Percentiles rank a stretch among this genome's conserved stretches.
Conservation (phyloP, 2,329 filamentous ascomycete genomes). For the Neoascochyta sp. region DNA sequence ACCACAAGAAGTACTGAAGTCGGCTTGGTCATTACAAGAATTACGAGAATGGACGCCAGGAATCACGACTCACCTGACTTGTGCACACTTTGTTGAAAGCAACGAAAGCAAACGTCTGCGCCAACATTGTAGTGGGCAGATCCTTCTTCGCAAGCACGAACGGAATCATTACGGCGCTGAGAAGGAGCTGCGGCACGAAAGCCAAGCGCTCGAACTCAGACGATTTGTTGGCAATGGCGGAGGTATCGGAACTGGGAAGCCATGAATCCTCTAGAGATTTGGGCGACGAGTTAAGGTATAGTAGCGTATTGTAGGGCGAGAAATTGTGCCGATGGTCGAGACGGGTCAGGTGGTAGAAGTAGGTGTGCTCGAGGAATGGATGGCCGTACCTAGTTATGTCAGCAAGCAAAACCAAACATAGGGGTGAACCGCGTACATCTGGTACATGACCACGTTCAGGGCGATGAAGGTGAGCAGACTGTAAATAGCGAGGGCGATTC, state of each 20-base stretch:
- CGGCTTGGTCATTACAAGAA: constrained; percentile 5
- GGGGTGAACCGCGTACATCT: constrained; percentile 51
- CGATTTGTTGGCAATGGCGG: constrained; percentile 1
- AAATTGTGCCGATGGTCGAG: constrained; percentile 98
- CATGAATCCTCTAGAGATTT: constrained; percentile 25
- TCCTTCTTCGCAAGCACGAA: constrained; percentile 75
- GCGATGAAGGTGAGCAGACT: constrained; percentile 70
- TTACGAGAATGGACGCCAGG: too few species aligned
- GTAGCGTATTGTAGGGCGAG: constrained; percentile 87
- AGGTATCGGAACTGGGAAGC: constrained; percentile 17
- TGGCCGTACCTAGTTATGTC: constrained; percentile 60
- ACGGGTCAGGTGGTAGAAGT: constrained; percentile 84
- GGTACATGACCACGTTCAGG: constrained; percentile 77
- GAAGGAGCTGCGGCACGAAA: constrained; percentile 80
- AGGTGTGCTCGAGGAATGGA: constrained; percentile 85
- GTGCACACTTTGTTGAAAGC: constrained; percentile 99
- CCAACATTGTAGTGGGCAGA: constrained; percentile 79
- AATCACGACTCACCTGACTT: constrained; percentile 67
- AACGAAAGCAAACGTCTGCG: constrained; percentile 95
- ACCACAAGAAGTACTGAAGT: constrained; percentile 92
- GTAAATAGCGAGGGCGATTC: constrained; percentile 57
- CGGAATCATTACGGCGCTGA: constrained; percentile 74
- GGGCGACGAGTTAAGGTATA: constrained; percentile 77
- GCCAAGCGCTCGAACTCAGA: constrained; percentile 69
- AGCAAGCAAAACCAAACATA: too few species aligned